phyloP scores from a whole-genome alignment of 768 basidiomycete species.

The Boletus tomentosulus region DNA sequence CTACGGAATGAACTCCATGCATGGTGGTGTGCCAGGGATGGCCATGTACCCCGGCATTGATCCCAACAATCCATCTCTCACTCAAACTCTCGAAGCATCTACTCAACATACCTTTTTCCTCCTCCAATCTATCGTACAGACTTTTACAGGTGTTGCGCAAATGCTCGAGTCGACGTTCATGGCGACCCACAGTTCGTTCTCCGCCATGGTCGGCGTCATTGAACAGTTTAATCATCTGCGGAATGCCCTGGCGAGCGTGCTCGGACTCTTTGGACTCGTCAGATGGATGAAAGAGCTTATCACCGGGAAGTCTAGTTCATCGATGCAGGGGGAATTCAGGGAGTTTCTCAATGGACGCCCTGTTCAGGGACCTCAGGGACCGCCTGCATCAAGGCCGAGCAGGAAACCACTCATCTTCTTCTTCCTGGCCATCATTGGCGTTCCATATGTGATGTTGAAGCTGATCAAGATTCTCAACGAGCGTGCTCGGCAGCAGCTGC shows the following conservation, averaged over 20 bases:
- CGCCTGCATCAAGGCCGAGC: conserved; percentile 55
- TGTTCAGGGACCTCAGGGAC: conserved; percentile 43
- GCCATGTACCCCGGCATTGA: conserved; percentile 41
- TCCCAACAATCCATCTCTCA: conserved; percentile 59
- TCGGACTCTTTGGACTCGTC: conserved; percentile 87
- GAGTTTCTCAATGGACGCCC: conserved; percentile 69
- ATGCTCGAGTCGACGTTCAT: conserved; percentile 98
- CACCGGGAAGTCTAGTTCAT: too few relatives aligned
- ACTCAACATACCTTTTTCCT: conserved; percentile 93
- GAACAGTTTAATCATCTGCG: conserved; percentile 92
- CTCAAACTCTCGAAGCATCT: conserved; percentile 82
- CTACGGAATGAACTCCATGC: conserved; percentile 52
- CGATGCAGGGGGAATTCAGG: conserved; percentile 63
- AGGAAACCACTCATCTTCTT: conserved; percentile 92
- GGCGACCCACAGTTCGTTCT: conserved; percentile 94
- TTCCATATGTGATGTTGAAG: conserved; percentile 91
- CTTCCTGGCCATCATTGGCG: conserved; percentile 86
- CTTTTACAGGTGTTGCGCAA: conserved; percentile 91
- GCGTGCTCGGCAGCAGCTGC: conserved; percentile 50
- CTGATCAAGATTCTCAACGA: conserved; percentile 75
- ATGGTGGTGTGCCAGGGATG: conserved; percentile 37
- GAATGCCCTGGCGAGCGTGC: conserved; percentile 88
- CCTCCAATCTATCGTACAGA: conserved; percentile 91
- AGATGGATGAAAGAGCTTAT: conserved; percentile 75
- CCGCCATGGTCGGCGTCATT: conserved; percentile 93